Evolutionary conservation across 2,329 filamentous ascomycete genomes (phyloP).

Genomic region (Trichoderma sp.): DNA sequence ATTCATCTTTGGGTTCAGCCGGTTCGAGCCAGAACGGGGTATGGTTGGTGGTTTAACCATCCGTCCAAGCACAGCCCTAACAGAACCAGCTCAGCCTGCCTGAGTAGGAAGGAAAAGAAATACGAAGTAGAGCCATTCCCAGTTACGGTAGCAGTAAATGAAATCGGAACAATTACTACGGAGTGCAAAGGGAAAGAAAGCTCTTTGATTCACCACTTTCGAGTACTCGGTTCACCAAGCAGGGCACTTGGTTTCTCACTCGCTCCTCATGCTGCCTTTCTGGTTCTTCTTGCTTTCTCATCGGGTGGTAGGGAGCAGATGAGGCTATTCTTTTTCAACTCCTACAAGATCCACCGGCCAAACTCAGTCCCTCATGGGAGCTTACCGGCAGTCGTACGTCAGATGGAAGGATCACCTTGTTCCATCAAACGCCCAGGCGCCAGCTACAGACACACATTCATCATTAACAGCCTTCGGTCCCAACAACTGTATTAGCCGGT

Average conservation of each 20-base stretch:
- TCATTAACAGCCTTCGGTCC: not conserved
- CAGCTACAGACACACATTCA: not conserved
- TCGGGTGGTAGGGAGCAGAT: not conserved
- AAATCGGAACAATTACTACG: not conserved
- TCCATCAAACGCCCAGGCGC: not conserved
- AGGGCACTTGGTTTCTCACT: not conserved
- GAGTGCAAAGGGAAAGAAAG: not conserved
- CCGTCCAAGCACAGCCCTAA: not conserved
- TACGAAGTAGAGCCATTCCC: not conserved
- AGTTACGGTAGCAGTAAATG: not conserved
- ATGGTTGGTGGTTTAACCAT: not conserved
- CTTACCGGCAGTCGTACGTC: not conserved
- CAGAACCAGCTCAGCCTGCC: not conserved
- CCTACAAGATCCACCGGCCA: not conserved
- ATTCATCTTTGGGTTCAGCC: constrained; percentile 13
- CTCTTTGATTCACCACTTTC: not conserved
- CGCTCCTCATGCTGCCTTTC: not conserved
- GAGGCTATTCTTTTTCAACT: not conserved
- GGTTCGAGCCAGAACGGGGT: not conserved
- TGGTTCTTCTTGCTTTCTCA: not conserved
- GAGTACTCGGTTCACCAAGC: not conserved
- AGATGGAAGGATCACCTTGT: not conserved
- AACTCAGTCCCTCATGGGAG: not conserved
- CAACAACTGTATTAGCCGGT: not conserved
- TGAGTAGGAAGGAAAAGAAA: not conserved